Evolutionary conservation across 768 basidiomycete genomes (phyloP).

Genomic region (Suillus ampliporus): DNA sequence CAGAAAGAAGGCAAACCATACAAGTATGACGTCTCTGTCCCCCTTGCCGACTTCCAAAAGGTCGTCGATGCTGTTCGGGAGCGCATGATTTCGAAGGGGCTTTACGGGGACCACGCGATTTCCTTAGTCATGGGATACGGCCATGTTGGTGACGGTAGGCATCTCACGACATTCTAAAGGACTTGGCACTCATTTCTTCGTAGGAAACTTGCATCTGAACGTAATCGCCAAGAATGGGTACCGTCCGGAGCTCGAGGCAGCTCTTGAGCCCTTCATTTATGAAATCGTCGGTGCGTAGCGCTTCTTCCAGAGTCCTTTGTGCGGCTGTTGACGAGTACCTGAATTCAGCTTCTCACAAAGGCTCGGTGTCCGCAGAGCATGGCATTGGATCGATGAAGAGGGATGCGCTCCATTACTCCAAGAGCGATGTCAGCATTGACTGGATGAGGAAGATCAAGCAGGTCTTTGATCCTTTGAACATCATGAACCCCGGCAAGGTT

Average conservation of each 20-base stretch:
- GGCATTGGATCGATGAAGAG: conserved; percentile 97
- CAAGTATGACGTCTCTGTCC: conserved; percentile 96
- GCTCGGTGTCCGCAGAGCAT: conserved; percentile 97
- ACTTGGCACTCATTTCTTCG: not conserved
- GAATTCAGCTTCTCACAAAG: conserved; percentile 68
- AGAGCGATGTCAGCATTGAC: conserved; percentile 76
- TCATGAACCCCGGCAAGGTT: conserved; percentile 94
- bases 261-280: conserved; percentile 94
- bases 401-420: conserved; percentile 87
- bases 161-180: conserved; percentile 10
- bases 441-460: conserved; percentile 91
- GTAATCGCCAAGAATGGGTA: conserved; percentile 78
- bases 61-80: conserved; percentile 84
- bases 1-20: conserved; percentile 95
- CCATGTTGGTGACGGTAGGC: conserved; percentile 90
- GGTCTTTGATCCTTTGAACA: conserved; percentile 87
- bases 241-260: conserved; percentile 80
- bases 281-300: conserved; percentile 77
- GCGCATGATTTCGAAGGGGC: conserved; percentile 69
- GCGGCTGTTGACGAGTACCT: conserved; percentile 9
- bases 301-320: not conserved
- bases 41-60: conserved; percentile 82
- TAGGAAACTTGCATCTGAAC: conserved; percentile 95
- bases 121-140: conserved; percentile 92
- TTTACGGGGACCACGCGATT: conserved; percentile 74